phyloP scores from a whole-genome alignment of 83 land plant genomes.

The Thuja plicata region DNA sequence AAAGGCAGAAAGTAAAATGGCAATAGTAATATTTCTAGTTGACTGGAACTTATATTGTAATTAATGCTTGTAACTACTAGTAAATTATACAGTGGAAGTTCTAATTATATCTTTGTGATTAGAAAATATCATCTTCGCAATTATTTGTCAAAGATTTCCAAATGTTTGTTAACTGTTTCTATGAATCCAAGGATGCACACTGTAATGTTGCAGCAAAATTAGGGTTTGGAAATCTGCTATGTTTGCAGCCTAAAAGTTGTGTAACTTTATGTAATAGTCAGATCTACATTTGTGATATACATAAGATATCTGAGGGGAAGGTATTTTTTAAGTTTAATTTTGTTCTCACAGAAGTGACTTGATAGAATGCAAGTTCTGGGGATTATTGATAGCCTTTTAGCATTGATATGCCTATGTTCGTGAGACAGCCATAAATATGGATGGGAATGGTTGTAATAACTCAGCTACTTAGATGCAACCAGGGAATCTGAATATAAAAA shows the following conservation, averaged over 20 bases:
- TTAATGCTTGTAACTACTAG: not conserved
- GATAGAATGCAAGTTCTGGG: not conserved
- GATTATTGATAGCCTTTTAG: not conserved
- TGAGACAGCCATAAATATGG: slow-evolving; percentile 8
- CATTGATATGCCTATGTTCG: not conserved
- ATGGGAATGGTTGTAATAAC: not conserved
- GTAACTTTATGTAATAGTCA: not conserved
- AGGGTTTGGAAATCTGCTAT: not conserved
- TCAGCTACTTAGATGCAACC: not conserved
- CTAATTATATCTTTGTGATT: not conserved
- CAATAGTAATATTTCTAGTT: not conserved
- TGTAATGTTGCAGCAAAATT: not conserved
- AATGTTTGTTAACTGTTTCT: not conserved
- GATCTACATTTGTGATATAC: not conserved
- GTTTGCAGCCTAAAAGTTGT: not conserved
- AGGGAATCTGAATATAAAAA: not conserved
- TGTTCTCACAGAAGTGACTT: not conserved
- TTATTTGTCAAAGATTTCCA: not conserved
- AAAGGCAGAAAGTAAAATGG: not conserved
- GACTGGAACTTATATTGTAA: not conserved
- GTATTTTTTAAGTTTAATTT: not conserved
- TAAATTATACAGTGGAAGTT: not conserved
- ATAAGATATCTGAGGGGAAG: not conserved
- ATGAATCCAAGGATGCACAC: not conserved
- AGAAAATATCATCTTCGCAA: not conserved